Base-by-base conservation (phyloP, 495 filamentous ascomycete species). In the Letharia columbiana region DNA sequence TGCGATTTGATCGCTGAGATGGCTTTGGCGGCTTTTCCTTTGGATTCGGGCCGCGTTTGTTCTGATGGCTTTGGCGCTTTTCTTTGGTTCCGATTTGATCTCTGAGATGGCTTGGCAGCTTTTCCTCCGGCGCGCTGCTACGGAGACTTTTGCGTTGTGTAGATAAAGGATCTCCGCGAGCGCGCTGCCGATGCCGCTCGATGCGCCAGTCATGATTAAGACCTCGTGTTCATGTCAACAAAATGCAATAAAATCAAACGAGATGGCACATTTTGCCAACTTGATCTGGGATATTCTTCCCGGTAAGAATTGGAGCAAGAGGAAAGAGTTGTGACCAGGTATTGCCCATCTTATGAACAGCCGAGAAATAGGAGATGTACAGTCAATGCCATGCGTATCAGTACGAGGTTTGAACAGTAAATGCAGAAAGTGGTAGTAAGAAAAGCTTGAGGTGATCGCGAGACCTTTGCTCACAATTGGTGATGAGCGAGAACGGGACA, bases 61-160 rank as follows among this genome's bases (percentile, higher is more conserved):
- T n/a, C n/a, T n/a, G n/a, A n/a, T n/a, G n/a, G n/a, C n/a, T n/a
- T n/a, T n/a, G n/a, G n/a, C n/a, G n/a, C n/a, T n/a, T n/a, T n/a
- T n/a, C n/a, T n/a, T n/a, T n/a, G n/a, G n/a, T n/a, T n/a, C n/a
- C 37, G 60, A 31, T 49, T 49, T 20, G 13, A 49, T 49, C 6
- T 33, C 4, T 2, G 60, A 63, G 45, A 63, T 54, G 9, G 73
- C 73, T 11, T 65, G 18, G 58, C 37, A n/a, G n/a, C n/a, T n/a
- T n/a, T n/a, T n/a, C n/a, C n/a, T n/a, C n/a, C n/a, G 35, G 67
- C 83, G 81, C 35, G 10, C 75, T 23, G 80, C 78, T 39, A 84
- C 68, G 74, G 82, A 83, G 60, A 86, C 78, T 4, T 73, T 81
- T 17, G 76, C 82, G 54, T 81, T 79, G 60, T 76, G 75, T n/a